These are phyloP conservation scores for Ogataea minuta DNA, from an alignment of 805 yeast species.

Conservation along the genomic window DNA sequence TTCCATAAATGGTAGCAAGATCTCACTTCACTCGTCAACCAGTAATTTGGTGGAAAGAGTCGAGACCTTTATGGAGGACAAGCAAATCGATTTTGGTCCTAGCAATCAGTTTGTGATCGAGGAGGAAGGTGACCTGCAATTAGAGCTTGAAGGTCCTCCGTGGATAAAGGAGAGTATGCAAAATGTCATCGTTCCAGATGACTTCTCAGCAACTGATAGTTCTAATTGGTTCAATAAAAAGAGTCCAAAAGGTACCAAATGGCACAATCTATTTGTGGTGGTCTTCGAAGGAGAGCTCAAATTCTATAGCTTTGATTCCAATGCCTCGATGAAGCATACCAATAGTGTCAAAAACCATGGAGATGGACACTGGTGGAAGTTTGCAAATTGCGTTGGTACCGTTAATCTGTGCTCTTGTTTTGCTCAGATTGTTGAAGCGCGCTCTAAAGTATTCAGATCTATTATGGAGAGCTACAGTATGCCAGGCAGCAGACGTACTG, in stretches of 20 bases:
- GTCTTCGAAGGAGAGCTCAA: slow-evolving; percentile 65
- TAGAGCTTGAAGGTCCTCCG: slow-evolving; percentile 72
- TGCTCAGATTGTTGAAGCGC: slow-evolving; percentile 44
- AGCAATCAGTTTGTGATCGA: slow-evolving; percentile 23
- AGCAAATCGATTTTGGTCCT: slow-evolving; percentile 8
- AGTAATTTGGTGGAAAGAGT: slow-evolving; percentile 14
- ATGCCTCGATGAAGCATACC: slow-evolving; percentile 16
- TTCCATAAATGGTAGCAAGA: slow-evolving; percentile 19
- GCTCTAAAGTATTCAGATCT: slow-evolving; percentile 21
- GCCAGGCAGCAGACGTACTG: slow-evolving; percentile 34
- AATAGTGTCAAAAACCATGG: slow-evolving; percentile 21
- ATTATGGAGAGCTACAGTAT: slow-evolving; percentile 14
- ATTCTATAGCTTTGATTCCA: slow-evolving; percentile 49
- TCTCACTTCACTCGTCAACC: slow-evolving; percentile 15
- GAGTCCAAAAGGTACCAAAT: slow-evolving; percentile 23
- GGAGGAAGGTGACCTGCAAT: slow-evolving; percentile 53
- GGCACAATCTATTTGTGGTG: slow-evolving; percentile 59
- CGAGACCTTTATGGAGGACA: slow-evolving; percentile 12
- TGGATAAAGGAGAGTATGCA: slow-evolving; percentile 75
- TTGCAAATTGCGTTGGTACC: slow-evolving; percentile 55
- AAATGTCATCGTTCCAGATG: slow-evolving; percentile 29
- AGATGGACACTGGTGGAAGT: slow-evolving; percentile 69
- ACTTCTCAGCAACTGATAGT: background rate
- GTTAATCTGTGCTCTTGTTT: slow-evolving; percentile 51
- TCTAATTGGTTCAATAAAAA: slow-evolving; percentile 3